Base-by-base conservation (phyloP, 2,329 filamentous ascomycete species). In the Neocucurbitaria cava region DNA sequence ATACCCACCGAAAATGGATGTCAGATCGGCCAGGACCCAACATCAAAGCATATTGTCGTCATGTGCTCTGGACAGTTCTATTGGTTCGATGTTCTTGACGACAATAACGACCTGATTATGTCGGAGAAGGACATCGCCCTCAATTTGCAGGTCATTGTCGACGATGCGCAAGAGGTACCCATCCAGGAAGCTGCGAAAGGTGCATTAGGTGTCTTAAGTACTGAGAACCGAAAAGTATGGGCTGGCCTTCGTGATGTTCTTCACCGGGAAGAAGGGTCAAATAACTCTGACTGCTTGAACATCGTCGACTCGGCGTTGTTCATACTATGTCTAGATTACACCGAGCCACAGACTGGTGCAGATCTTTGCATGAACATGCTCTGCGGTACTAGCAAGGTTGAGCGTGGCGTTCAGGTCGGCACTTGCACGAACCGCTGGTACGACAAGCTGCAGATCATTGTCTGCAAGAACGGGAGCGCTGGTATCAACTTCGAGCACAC, bases 401-500 rank as follows among this genome's bases (percentile, higher is more conserved):
- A 96, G 69, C 90, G 89, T 71, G 95, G 95, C 4, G 91, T 99
- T 1, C 95, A 99, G 77, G 92, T 97, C 40, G 95, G 95, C 26
- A 98, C 95, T 1, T 99, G 95, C 78, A 97, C 94, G 13, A 99
- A 99, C 76, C 85, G 95, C 58, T 99, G 95, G 95, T 99, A 99
- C 71, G 95, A 99, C 79, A 99, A 99, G 80, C 83, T 99, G 43
- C 95, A 99, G 73, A 97, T 99, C 59, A 98, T 99, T 49, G 95
- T 99, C 46, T 98, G 95, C 83, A 96, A 96, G 79, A 99, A 98
- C 77, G 95, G 95, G 52, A 96, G 92, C 71, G 95, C 95, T 0
- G 95, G 95, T 5, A 98, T 99, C 85, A 99, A 99, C 78, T 98
- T 99, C 69, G 95, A 99, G 76, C 95, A 99, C 71, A 99, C 95